These are phyloP conservation scores for Aurantiochytrium sp. DNA, from an alignment of 108 stramenopile species.

Conservation along the genomic window DNA sequence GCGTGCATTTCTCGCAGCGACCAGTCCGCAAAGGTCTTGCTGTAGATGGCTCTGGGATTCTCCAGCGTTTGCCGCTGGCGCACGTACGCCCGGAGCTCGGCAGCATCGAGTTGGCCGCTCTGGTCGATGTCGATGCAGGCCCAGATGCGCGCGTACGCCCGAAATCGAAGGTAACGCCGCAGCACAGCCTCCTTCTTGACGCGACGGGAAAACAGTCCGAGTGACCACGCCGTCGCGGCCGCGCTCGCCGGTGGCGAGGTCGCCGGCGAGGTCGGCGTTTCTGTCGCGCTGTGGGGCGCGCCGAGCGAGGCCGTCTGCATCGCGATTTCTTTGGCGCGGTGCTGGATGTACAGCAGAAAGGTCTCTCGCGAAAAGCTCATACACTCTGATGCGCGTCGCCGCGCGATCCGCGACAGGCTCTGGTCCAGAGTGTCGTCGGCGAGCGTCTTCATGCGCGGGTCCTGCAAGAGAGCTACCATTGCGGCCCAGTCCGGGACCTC, in stretches of 20 bases:
- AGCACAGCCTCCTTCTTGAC: not conserved
- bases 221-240: not conserved
- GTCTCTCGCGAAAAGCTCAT: not conserved
- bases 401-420: not conserved
- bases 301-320: not conserved
- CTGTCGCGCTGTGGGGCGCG: no score
- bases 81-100: conserved; percentile 18
- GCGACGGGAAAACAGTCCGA: not conserved
- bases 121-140: not conserved
- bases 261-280: no score
- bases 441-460: not conserved
- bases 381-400: not conserved
- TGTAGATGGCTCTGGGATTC: not conserved
- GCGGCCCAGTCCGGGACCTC: not conserved
- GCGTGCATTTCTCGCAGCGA: conserved; percentile 1
- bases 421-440: not conserved
- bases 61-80: not conserved
- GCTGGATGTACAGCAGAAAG: not conserved
- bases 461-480: not conserved
- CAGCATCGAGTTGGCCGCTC: not conserved
- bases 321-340: not conserved
- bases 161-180: not conserved
- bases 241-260: not conserved
- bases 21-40: conserved; percentile 18
- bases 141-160: conserved; percentile 7